A percentile compares a stretch with the other conserved stretches of the same genome.
phyloP scores from a whole-genome alignment of 106 monocot species.

The Acorus calamus region DNA sequence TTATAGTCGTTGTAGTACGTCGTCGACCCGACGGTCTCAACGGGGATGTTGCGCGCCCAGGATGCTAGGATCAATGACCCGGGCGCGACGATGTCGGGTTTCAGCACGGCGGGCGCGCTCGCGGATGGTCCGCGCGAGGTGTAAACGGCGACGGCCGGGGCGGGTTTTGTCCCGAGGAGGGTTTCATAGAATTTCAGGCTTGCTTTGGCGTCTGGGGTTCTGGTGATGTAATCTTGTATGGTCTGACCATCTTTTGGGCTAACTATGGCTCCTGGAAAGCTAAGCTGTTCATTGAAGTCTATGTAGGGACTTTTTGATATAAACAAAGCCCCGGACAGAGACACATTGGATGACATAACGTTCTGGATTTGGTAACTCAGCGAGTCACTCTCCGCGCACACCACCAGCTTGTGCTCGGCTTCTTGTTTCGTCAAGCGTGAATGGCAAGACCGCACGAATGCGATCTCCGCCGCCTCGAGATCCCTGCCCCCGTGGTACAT shows the following conservation, averaged over 20 bases:
- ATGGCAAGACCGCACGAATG: neutral
- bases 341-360: too few species aligned
- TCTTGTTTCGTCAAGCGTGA: too few species aligned
- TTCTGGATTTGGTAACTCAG: too few species aligned
- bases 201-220: slow-evolving; percentile 14
- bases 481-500: slow-evolving; percentile 23
- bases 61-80: slow-evolving; percentile 40
- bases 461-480: neutral
- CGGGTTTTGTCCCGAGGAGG: slow-evolving; percentile 27
- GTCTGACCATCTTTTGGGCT: slow-evolving; percentile 1
- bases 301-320: too few species aligned
- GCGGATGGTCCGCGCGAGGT: slow-evolving; percentile 51
- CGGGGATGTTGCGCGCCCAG: slow-evolving; percentile 16
- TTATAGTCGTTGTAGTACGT: slow-evolving; percentile 8
- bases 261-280: too few species aligned
- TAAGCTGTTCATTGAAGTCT: too few species aligned
- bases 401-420: too few species aligned
- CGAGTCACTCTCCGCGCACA: too few species aligned
- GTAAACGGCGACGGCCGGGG: slow-evolving; percentile 40
- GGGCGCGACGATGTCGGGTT: slow-evolving; percentile 61
- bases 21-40: slow-evolving; percentile 1
- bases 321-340: too few species aligned
- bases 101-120: slow-evolving; percentile 38
- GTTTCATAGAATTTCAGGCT: slow-evolving; percentile 34
- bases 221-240: slow-evolving; percentile 12